Evolutionary conservation across 2,329 filamentous ascomycete genomes (phyloP).

Genomic region (Lasiodiplodia sp.): DNA sequence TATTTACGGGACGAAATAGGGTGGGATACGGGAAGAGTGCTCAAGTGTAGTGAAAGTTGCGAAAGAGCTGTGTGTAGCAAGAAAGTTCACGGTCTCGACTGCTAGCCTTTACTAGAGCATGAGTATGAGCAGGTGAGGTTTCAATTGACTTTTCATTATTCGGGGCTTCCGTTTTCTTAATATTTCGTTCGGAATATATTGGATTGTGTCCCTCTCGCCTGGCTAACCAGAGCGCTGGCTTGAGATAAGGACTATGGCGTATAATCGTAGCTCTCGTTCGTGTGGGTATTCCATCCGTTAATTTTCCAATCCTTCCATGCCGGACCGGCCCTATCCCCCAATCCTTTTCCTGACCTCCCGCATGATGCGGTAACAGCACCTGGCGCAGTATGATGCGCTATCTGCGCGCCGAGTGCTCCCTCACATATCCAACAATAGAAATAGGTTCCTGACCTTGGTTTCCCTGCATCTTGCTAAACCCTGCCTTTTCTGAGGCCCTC

Average conservation of each 20-base stretch:
- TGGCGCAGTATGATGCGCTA: constrained; percentile 7
- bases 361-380: background rate
- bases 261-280: constrained; percentile 9
- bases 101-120: background rate
- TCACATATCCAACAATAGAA: constrained; percentile 13
- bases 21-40: background rate
- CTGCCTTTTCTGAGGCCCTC: background rate
- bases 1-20: background rate
- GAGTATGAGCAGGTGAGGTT: background rate
- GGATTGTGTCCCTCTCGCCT: constrained; percentile 9
- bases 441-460: background rate
- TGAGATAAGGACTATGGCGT: background rate
- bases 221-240: constrained; percentile 16
- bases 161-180: background rate
- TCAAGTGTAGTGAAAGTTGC: background rate
- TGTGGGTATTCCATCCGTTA: constrained; percentile 20
- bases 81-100: background rate
- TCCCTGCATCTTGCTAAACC: background rate
- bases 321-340: background rate
- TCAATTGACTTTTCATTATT: background rate
- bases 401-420: constrained; percentile 16
- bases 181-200: background rate
- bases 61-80: background rate
- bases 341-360: background rate
- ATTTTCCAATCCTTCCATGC: background rate